Percentiles rank a stretch among this genome's conserved stretches.
These are phyloP conservation scores for Dorcoceras hygrometricum DNA, from an alignment of 257 asterid species.

Conservation along the genomic window DNA sequence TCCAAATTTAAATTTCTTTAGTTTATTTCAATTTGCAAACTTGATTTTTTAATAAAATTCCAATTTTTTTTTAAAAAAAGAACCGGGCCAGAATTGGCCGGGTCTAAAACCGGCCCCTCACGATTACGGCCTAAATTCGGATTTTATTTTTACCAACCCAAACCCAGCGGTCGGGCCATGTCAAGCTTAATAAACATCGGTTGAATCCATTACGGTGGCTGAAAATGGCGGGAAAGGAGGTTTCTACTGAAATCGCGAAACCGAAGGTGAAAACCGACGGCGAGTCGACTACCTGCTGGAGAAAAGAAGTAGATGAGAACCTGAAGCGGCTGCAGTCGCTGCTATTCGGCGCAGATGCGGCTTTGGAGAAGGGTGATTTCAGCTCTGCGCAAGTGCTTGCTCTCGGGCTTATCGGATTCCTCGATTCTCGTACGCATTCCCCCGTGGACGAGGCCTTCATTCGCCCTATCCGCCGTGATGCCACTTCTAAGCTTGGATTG, in stretches of 20 bases:
- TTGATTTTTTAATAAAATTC: too few species aligned
- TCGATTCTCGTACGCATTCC: slow-evolving; percentile 70
- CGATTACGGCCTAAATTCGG: too few species aligned
- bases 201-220: too few species aligned
- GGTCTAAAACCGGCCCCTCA: too few species aligned
- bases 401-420: slow-evolving; percentile 85
- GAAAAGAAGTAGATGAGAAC: slow-evolving; percentile 72
- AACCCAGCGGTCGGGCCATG: too few species aligned
- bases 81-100: too few species aligned
- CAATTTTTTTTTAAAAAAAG: too few species aligned
- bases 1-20: too few species aligned
- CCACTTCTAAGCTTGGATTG: slow-evolving; percentile 54
- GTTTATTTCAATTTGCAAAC: too few species aligned
- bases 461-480: slow-evolving; percentile 83
- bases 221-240: slow-evolving; percentile 77
- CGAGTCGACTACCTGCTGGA: slow-evolving; percentile 58
- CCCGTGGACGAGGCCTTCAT: slow-evolving; percentile 64
- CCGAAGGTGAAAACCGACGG: slow-evolving; percentile 36
- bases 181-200: too few species aligned
- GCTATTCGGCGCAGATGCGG: slow-evolving; percentile 74
- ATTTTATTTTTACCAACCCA: too few species aligned
- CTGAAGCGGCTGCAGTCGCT: slow-evolving; percentile 86
- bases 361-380: slow-evolving; percentile 74
- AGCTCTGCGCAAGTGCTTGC: slow-evolving; percentile 63
- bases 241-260: slow-evolving; percentile 19